Conservation (phyloP, 768 basidiomycete species). For the Trametes gibbosa region DNA sequence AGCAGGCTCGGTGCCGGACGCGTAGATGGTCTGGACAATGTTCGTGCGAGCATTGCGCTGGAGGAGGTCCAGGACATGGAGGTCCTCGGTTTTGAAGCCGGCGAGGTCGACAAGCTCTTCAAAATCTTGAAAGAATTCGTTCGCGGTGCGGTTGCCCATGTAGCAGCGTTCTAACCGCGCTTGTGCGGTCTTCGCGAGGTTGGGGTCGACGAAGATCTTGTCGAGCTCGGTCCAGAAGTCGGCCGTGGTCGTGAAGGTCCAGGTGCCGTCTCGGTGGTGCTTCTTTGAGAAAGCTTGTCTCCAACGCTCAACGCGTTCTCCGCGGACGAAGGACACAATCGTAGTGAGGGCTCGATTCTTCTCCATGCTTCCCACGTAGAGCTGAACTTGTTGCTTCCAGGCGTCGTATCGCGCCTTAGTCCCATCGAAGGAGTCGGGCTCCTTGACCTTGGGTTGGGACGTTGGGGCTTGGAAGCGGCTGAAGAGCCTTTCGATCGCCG, state of each 20-base stretch:
- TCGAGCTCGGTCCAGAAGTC: constrained; percentile 1
- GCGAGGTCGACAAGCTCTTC: constrained; percentile 1
- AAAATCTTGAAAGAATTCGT: constrained; percentile 4
- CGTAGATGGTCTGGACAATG: too few relatives aligned
- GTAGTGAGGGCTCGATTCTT: background rate
- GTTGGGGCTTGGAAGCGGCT: background rate
- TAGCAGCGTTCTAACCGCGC: background rate
- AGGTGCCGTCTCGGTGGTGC: background rate
- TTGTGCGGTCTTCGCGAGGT: background rate
- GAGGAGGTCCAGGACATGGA: background rate
- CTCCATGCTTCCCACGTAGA: constrained; percentile 1
- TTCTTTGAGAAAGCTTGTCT: background rate
- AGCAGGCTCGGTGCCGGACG: background rate
- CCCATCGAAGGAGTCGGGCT: constrained; percentile 1
- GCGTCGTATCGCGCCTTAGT: constrained; percentile 1
- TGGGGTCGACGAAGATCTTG: background rate
- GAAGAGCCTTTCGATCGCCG: background rate
- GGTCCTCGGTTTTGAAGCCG: background rate
- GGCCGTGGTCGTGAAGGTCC: background rate
- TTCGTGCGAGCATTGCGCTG: background rate
- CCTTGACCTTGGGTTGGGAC: background rate
- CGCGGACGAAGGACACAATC: background rate
- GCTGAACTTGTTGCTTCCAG: constrained; percentile 6
- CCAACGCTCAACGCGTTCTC: background rate
- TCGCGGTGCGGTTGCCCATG: background rate